Conservation (phyloP, 345 rosid species). For the Citropsis articulata region DNA sequence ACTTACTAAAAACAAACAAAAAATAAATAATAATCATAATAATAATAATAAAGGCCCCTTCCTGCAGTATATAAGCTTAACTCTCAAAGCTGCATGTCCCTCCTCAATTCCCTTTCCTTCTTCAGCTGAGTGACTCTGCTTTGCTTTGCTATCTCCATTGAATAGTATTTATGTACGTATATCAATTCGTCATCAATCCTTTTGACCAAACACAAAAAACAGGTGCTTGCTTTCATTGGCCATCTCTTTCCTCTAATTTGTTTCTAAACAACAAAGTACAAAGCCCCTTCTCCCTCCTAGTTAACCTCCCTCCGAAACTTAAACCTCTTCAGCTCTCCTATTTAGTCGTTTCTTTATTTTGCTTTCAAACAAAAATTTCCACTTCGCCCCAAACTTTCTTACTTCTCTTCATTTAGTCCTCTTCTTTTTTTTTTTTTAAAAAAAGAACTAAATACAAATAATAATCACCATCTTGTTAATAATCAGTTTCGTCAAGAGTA, state of each 20-base stretch:
- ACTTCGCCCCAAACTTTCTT: background rate
- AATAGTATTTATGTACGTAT: background rate
- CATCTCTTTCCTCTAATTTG: background rate
- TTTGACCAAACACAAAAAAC: background rate
- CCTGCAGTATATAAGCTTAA: background rate
- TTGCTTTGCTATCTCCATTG: background rate
- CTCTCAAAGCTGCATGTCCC: background rate
- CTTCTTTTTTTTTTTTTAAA: no score
- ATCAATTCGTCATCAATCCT: background rate
- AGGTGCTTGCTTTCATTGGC: background rate
- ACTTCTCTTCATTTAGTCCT: background rate
- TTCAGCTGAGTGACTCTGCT: background rate
- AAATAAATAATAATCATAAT: no score
- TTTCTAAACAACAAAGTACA: background rate
- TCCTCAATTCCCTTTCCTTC: background rate
- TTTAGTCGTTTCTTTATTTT: constrained; percentile 1
- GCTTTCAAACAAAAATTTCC: constrained; percentile 4
- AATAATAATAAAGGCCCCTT: background rate
- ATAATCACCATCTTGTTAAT: background rate
- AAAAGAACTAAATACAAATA: background rate
- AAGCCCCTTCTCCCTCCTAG: no score
- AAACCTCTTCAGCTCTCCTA: no score
- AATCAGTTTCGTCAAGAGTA: background rate
- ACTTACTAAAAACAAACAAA: no score
- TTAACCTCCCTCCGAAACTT: no score